Conservation (phyloP, 495 filamentous ascomycete species). For the Xylaria scruposa region DNA sequence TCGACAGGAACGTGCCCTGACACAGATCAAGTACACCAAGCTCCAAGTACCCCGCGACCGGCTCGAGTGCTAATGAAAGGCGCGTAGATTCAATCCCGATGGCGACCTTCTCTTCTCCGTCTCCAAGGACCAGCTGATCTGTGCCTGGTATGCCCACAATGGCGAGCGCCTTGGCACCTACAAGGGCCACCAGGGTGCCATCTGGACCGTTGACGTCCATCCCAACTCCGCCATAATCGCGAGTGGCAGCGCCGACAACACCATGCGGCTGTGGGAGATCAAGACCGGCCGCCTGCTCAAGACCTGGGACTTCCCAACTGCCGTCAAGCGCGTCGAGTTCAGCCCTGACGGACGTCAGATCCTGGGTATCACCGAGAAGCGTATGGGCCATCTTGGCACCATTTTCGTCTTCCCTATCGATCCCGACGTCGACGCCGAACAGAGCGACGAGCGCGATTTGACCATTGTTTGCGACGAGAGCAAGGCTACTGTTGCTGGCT, state of each 20-base stretch:
- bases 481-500: slow-evolving; percentile 96
- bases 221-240: slow-evolving; percentile 92
- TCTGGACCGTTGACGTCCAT: slow-evolving; percentile 99
- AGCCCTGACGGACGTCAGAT: slow-evolving; percentile 87
- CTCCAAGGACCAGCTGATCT: slow-evolving; percentile 95
- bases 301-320: slow-evolving; percentile 95
- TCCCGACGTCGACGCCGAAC: slow-evolving; percentile 78
- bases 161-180: slow-evolving; percentile 96
- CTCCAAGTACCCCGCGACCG: slow-evolving; percentile 34
- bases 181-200: slow-evolving; percentile 92
- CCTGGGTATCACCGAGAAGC: slow-evolving; percentile 95
- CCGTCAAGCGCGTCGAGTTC: slow-evolving; percentile 96
- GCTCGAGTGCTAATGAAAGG: slow-evolving; percentile 28
- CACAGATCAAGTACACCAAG: slow-evolving; percentile 87
- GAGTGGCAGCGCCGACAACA: slow-evolving; percentile 96
- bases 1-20: slow-evolving; percentile 83
- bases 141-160: slow-evolving; percentile 93
- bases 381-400: slow-evolving; percentile 91
- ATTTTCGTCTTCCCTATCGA: slow-evolving; percentile 90
- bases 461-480: slow-evolving; percentile 90
- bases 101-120: slow-evolving; percentile 98
- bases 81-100: slow-evolving; percentile 82
- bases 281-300: slow-evolving; percentile 91
- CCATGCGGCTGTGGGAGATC: slow-evolving; percentile 95
- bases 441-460: slow-evolving; percentile 79